Conservation (phyloP, 257 asterid species). For the Fraxinus pennsylvanica region DNA sequence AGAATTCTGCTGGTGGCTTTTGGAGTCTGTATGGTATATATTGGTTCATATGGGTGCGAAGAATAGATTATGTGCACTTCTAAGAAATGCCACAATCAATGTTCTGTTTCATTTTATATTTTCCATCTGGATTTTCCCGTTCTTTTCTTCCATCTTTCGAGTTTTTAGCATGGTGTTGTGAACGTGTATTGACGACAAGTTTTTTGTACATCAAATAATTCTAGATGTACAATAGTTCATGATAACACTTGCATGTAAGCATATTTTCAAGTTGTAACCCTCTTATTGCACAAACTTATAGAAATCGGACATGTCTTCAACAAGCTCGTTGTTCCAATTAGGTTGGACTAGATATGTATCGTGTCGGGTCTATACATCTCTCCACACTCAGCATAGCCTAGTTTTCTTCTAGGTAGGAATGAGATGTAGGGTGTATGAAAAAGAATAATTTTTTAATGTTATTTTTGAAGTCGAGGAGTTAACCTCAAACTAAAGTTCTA, state of each 20-base stretch:
- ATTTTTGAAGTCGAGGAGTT: not conserved
- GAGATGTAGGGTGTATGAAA: not conserved
- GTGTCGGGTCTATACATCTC: too few species aligned
- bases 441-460: too few species aligned
- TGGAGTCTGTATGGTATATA: slow-evolving; percentile 2
- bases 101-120: not conserved
- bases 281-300: too few species aligned
- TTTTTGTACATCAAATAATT: too few species aligned
- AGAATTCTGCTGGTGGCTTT: not conserved
- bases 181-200: too few species aligned
- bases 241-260: too few species aligned
- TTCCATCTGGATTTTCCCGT: not conserved
- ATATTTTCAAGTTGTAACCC: not conserved
- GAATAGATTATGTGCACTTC: slow-evolving; percentile 1
- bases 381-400: not conserved
- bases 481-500: too few species aligned
- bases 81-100: not conserved
- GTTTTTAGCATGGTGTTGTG: too few species aligned
- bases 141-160: not conserved
- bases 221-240: too few species aligned
- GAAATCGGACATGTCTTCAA: too few species aligned
- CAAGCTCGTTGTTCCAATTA: not conserved
- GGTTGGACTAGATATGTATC: too few species aligned
- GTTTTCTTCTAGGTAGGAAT: not conserved
- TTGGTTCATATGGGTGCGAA: not conserved